A percentile compares a stretch with the other conserved stretches of the same genome.
These are phyloP conservation scores for Tylopilus orsonianus DNA, from an alignment of 1,284 basidiomycete genomes.

Conservation along the genomic window DNA sequence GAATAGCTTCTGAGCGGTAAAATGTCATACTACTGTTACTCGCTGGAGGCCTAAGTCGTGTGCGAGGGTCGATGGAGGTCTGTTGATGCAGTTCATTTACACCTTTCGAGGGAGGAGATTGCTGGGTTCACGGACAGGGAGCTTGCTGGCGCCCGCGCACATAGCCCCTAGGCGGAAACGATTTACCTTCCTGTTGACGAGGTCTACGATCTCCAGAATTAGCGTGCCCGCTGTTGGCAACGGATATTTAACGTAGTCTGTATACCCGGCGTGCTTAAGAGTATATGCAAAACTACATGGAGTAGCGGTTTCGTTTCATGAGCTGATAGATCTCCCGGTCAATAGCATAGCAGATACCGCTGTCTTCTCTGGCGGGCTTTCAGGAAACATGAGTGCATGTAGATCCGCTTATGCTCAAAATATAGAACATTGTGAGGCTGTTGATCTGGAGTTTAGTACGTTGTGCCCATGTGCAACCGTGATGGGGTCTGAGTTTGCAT, in stretches of 20 bases:
- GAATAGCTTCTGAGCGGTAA: conserved; percentile 12
- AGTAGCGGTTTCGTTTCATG: neutral
- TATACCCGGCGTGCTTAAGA: neutral
- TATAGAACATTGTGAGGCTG: neutral
- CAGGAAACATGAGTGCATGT: neutral
- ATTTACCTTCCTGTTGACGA: no score
- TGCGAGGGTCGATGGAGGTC: conserved; percentile 7
- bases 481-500: no score
- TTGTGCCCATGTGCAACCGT: neutral
- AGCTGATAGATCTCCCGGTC: neutral
- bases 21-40: conserved; percentile 16
- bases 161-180: no score
- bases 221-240: neutral
- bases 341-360: neutral
- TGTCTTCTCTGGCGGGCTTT: neutral
- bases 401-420: neutral
- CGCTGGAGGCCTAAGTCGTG: conserved; percentile 14
- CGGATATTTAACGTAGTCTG: neutral
- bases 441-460: neutral
- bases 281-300: neutral
- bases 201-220: no score
- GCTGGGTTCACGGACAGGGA: conserved; percentile 3
- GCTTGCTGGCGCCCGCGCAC: neutral
- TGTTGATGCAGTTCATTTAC: neutral
- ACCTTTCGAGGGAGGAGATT: conserved; percentile 5